Percentiles rank a stretch among this genome's conserved stretches.
These are phyloP conservation scores for Volvox africanus DNA, from an alignment of 139 green algal species.

Conservation along the genomic window DNA sequence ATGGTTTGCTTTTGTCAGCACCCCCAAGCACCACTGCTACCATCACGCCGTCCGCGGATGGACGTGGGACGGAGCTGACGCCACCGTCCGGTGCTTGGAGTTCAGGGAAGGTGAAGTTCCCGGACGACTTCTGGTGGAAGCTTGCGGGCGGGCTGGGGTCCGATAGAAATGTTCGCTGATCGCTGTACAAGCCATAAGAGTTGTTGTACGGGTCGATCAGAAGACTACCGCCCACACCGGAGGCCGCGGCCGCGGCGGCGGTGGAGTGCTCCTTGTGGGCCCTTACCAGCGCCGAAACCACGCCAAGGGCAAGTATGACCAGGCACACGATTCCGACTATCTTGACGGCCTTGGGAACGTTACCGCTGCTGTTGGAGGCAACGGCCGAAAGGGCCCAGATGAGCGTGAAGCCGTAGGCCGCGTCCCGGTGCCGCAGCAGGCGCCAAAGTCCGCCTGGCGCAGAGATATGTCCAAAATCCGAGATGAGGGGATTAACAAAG, in stretches of 20 bases:
- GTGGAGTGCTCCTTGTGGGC: not conserved
- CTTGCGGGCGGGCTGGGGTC: conserved; percentile 6
- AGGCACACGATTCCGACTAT: conserved; percentile 3
- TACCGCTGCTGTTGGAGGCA: conserved; percentile 1
- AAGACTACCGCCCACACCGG: not conserved
- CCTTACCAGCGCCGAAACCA: conserved; percentile 42
- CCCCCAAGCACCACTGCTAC: not conserved
- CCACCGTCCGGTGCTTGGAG: not conserved
- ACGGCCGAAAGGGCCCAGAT: conserved; percentile 39
- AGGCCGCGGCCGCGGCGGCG: not conserved
- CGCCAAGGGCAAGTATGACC: conserved; percentile 16
- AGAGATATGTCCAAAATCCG: not conserved
- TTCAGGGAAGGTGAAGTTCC: conserved; percentile 15
- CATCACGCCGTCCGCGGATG: not conserved
- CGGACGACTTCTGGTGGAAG: not conserved
- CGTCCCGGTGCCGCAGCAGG: conserved; percentile 43
- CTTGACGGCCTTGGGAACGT: conserved; percentile 31
- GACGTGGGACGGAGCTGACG: not conserved
- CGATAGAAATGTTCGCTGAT: conserved; percentile 7
- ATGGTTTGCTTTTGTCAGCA: not conserved
- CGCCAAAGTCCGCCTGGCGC: conserved; percentile 40
- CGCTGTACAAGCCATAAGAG: conserved; percentile 1
- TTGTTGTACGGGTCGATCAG: conserved; percentile 15
- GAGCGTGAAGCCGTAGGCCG: conserved; percentile 72
- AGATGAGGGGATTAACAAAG: no score